Evolutionary conservation across 2,329 filamentous ascomycete genomes (phyloP).

Genomic region (Karstenula rhodostoma): DNA sequence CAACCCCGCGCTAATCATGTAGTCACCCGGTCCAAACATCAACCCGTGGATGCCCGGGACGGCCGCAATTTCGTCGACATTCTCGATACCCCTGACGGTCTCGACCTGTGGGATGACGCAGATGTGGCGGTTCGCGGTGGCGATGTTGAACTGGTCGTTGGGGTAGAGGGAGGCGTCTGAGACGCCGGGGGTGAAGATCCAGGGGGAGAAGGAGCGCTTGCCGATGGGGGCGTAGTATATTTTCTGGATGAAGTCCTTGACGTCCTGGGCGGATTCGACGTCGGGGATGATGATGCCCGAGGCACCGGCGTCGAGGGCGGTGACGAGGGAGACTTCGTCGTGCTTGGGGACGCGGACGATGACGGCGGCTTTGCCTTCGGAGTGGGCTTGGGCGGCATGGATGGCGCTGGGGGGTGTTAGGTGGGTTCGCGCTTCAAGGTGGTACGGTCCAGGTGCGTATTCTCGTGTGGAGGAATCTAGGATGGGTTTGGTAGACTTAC

Average conservation of each 20-base stretch:
- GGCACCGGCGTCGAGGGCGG: constrained; percentile 36
- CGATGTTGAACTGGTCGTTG: constrained; percentile 34
- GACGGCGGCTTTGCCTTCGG: constrained; percentile 31
- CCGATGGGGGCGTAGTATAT: constrained; percentile 33
- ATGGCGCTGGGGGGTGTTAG: constrained; percentile 25
- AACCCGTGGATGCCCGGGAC: constrained; percentile 32
- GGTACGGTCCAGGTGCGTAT: not conserved
- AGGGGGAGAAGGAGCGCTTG: constrained; percentile 37
- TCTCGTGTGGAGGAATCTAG: not conserved
- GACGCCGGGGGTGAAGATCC: constrained; percentile 35
- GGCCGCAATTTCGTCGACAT: constrained; percentile 37
- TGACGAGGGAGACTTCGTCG: constrained; percentile 32
- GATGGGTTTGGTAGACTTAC: constrained; percentile 20
- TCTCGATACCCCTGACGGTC: constrained; percentile 34
- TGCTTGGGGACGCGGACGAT: constrained; percentile 37
- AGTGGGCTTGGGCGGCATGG: constrained; percentile 38
- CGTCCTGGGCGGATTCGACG: constrained; percentile 33
- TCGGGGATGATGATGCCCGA: constrained; percentile 36
- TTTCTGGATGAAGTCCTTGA: constrained; percentile 33
- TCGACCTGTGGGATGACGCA: constrained; percentile 40
- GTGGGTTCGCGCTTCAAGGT: not conserved
- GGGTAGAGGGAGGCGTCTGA: constrained; percentile 29
- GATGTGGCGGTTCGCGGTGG: constrained; percentile 35
- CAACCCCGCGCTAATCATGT: constrained; percentile 35
- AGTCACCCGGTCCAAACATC: constrained; percentile 40